Evolutionary conservation across 306 rosid species (phyloP), one percentile per base, ranked within the genome.

Genomic region (Datisca glomerata): DNA sequence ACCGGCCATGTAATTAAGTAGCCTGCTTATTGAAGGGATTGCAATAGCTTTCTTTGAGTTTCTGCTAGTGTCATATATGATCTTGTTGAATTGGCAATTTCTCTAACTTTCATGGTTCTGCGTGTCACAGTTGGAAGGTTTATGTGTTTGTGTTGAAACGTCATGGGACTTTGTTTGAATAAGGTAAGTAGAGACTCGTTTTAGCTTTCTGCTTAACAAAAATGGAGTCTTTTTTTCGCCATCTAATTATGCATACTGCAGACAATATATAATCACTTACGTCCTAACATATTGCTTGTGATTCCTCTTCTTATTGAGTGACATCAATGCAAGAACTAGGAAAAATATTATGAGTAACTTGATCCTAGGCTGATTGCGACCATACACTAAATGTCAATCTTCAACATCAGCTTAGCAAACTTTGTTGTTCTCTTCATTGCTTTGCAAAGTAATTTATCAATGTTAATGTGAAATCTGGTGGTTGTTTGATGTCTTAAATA

Each of bases 141-240:
- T 8, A 38, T 40, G 36, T 63, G 50, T 70, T 65, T 31, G 62
- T 40, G 53, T 28, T 38, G 51, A 32, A 49, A 58, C 52, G 45
- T 29, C 34, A 89, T 89, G 97, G 97, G 97, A 64, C 50, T 56
- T 56, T 89, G 95, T 28, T 6, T 42, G 36, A 31, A 54, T 60
- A 80, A 77, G 95, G 97, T 89, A 12, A 52, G 80, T 33, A 45
- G n/a, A n/a, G n/a, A n/a, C n/a, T n/a, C n/a, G n/a, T n/a, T n/a
- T n/a, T n/a, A n/a, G n/a, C n/a, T n/a, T n/a, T n/a, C n/a, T n/a
- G n/a, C n/a, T n/a, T n/a, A n/a, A n/a, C n/a, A n/a, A n/a, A n/a
- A n/a, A n/a, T n/a, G n/a, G n/a, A n/a, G 34, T 13, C 12, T 31
- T 31, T 13, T 31, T 31, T 8, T 5, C 12, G n/a, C 35, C 35